These are phyloP conservation scores for Termitomyces sp. DNA, from an alignment of 768 basidiomycete species.

Conservation along the genomic window DNA sequence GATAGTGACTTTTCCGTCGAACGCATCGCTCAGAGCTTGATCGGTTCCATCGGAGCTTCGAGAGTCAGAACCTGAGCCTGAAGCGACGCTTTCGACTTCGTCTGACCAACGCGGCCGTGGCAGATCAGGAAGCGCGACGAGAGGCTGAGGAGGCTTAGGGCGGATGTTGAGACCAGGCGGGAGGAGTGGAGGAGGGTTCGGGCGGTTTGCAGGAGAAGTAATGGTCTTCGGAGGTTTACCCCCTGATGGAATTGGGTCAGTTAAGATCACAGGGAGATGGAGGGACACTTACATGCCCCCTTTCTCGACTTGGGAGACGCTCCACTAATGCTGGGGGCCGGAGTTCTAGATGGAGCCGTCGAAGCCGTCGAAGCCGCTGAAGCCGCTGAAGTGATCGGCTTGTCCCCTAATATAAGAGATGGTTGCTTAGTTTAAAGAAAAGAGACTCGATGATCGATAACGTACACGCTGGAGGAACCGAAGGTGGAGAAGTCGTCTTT, in stretches of 20 bases:
- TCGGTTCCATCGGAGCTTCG: slow-evolving; percentile 2
- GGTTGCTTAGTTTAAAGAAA: neutral
- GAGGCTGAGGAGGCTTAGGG: neutral
- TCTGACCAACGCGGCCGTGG: slow-evolving; percentile 6
- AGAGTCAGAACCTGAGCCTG: slow-evolving; percentile 6
- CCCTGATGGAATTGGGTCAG: slow-evolving; percentile 6
- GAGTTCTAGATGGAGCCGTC: neutral
- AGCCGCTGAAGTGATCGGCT: slow-evolving; percentile 15
- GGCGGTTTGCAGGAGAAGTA: neutral
- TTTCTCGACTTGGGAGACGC: neutral
- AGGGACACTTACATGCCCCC: slow-evolving; percentile 6
- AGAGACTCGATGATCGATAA: neutral
- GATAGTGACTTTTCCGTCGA: too few species aligned
- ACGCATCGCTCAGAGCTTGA: slow-evolving; percentile 3
- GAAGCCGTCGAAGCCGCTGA: neutral
- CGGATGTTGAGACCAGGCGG: slow-evolving; percentile 14
- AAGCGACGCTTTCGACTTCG: slow-evolving; percentile 4
- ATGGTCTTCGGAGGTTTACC: neutral
- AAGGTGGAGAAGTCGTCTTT: neutral
- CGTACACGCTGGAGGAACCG: slow-evolving; percentile 4
- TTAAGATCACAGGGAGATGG: too few species aligned
- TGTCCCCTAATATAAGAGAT: slow-evolving; percentile 17
- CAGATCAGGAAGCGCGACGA: slow-evolving; percentile 15
- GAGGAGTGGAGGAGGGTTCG: neutral
- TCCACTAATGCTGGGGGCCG: neutral